A percentile compares a stretch with the other conserved stretches of the same genome.
phyloP scores from a whole-genome alignment of 345 rosid genomes.

The Eucalyptus polyanthemos region DNA sequence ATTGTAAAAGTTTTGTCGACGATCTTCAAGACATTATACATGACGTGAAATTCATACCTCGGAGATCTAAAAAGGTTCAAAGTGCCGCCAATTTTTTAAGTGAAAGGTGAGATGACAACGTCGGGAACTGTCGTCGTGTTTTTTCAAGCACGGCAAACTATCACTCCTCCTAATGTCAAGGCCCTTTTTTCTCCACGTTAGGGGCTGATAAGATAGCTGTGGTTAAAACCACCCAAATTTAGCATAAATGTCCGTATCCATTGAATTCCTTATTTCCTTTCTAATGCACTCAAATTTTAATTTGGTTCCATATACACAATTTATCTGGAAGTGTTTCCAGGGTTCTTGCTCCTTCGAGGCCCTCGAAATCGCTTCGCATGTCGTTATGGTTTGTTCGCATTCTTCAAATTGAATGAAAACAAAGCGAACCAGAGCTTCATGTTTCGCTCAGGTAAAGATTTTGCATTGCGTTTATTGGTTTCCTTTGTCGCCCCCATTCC shows the following conservation, averaged over 20 bases:
- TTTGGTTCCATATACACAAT: not conserved
- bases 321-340: not conserved
- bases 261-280: not conserved
- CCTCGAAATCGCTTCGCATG: constrained; percentile 17
- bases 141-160: not conserved
- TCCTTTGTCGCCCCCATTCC: not conserved
- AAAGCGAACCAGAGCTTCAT: not conserved
- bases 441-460: not conserved
- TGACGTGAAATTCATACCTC: not conserved
- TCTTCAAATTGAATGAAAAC: not conserved
- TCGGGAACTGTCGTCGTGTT: not conserved
- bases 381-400: not conserved
- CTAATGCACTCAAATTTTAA: not conserved
- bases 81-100: not conserved
- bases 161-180: not conserved
- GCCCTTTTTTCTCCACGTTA: not conserved
- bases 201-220: not conserved
- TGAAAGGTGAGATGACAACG: not conserved
- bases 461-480: not conserved
- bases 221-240: constrained; percentile 4
- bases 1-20: not conserved
- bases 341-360: constrained; percentile 2
- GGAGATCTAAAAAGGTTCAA: not conserved
- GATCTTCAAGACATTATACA: not conserved
- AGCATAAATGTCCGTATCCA: not conserved